phyloP scores from a whole-genome alignment of 192 early-diverging fungal species.

The Jimgerdemannia flammicorona region DNA sequence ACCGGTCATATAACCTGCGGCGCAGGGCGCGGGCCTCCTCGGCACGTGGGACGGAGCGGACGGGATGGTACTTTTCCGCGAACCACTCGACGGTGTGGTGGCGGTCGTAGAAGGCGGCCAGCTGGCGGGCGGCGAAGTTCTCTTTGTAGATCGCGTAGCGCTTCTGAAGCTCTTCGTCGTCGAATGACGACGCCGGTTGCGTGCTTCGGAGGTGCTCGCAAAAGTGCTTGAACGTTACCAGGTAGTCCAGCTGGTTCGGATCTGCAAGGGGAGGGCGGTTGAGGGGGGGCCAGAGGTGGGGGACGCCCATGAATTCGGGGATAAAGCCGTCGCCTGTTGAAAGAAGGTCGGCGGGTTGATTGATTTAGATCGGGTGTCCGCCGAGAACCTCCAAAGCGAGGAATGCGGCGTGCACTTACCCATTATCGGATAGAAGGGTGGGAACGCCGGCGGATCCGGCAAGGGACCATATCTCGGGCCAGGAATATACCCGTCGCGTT shows the following conservation, averaged over 20 bases:
- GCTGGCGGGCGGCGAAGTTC: constrained; percentile 61
- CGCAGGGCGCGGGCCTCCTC: constrained; percentile 52
- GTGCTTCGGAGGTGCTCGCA: constrained; percentile 64
- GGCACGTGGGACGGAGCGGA: constrained; percentile 48
- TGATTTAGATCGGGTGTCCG: constrained; percentile 1
- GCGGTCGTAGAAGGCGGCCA: constrained; percentile 67
- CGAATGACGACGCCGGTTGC: constrained; percentile 52
- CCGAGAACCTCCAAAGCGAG: neutral
- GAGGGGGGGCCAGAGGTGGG: neutral
- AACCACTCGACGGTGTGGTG: constrained; percentile 92
- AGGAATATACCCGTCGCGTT: constrained; percentile 69
- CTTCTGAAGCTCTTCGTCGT: constrained; percentile 76
- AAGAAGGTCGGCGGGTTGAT: no score
- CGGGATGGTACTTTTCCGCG: constrained; percentile 87
- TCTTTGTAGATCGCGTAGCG: constrained; percentile 85
- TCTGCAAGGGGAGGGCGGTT: constrained; percentile 45
- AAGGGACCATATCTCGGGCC: constrained; percentile 47
- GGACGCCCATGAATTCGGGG: neutral
- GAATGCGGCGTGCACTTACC: constrained; percentile 7
- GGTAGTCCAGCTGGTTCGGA: constrained; percentile 71
- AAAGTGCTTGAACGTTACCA: constrained; percentile 74
- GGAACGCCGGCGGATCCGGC: constrained; percentile 13
- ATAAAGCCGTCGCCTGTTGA: neutral
- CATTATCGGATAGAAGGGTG: constrained; percentile 9
- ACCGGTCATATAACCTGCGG: constrained; percentile 48